Percentiles rank a stretch among this genome's conserved stretches.
Evolutionary conservation across 2,329 filamentous ascomycete genomes (phyloP).

Genomic region (Aureobasidium vineae): DNA sequence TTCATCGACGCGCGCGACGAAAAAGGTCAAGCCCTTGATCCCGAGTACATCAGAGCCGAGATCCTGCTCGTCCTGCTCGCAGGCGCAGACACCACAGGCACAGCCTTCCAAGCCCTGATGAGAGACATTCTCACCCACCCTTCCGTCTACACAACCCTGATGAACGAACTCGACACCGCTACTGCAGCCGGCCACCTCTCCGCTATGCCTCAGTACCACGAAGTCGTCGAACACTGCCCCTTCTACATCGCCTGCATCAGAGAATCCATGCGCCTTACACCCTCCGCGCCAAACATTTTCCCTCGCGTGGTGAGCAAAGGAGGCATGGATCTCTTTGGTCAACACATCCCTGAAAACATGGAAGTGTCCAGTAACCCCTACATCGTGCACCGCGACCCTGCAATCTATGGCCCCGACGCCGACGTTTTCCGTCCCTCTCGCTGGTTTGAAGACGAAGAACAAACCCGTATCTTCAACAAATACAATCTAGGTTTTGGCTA

Average conservation of each 20-base stretch:
- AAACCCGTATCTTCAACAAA: constrained; percentile 43
- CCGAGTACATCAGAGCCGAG: constrained; percentile 55
- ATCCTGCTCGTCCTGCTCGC: constrained; percentile 54
- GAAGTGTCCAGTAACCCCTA: constrained; percentile 27
- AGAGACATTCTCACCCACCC: constrained; percentile 29
- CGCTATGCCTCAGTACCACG: constrained; percentile 8
- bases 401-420: constrained; percentile 33
- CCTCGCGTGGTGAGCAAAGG: constrained; percentile 10
- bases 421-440: constrained; percentile 32
- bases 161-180: constrained; percentile 47
- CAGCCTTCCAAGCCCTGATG: constrained; percentile 40
- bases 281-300: constrained; percentile 21
- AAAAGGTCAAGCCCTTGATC: constrained; percentile 47
- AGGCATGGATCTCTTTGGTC: constrained; percentile 29
- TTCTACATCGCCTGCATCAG: constrained; percentile 23
- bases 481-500: constrained; percentile 54
- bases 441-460: constrained; percentile 41
- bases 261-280: constrained; percentile 22
- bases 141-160: constrained; percentile 45
- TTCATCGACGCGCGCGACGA: constrained; percentile 42
- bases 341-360: constrained; percentile 30
- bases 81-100: constrained; percentile 53
- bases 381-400: constrained; percentile 28
- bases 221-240: constrained; percentile 9
- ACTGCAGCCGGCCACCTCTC: constrained; percentile 28